phyloP scores from a whole-genome alignment of 2,329 filamentous ascomycete species.

The Penicillium sp. region DNA sequence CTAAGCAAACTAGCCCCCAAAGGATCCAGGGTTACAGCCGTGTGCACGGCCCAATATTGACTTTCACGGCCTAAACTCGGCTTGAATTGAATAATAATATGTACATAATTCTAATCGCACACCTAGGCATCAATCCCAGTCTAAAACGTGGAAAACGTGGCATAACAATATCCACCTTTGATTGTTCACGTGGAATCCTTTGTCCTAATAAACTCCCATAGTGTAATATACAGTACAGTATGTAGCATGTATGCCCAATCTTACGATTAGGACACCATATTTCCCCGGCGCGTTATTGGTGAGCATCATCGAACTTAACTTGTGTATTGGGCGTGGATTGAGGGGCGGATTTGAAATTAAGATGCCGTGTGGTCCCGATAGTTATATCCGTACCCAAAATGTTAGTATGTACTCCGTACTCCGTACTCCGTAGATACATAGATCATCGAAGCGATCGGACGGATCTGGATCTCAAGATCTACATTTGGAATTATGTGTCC shows the following conservation, averaged over 20 bases:
- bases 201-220: background rate
- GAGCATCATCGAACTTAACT: background rate
- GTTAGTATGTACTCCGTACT: too few relatives aligned
- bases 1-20: conserved; percentile 1
- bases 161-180: background rate
- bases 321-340: background rate
- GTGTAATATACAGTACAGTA: background rate
- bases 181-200: background rate
- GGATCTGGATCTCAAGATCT: background rate
- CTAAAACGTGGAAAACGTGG: background rate
- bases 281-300: background rate
- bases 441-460: background rate
- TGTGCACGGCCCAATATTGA: conserved; percentile 4
- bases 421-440: background rate
- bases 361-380: background rate
- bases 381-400: background rate
- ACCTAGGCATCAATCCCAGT: background rate
- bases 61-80: background rate
- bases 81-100: background rate
- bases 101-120: background rate
- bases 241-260: background rate
- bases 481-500: background rate
- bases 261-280: too few relatives aligned
- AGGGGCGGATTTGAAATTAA: background rate
- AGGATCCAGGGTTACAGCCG: background rate